phyloP scores from a whole-genome alignment of 495 filamentous ascomycete species.

The Penicillium canariense region DNA sequence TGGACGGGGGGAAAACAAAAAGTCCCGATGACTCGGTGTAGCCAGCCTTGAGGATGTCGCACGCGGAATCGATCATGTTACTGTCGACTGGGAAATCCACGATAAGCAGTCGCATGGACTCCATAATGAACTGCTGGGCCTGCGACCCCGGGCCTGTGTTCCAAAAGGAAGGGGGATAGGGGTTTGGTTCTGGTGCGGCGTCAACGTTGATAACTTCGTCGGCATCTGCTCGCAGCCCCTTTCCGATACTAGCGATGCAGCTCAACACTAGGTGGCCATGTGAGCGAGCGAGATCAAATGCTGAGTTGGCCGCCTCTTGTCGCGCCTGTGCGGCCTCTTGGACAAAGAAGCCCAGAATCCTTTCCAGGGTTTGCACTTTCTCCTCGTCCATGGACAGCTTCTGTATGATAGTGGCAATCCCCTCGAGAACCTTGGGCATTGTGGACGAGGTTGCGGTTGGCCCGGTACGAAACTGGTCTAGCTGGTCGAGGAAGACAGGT shows the following conservation, averaged over 20 bases:
- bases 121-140: conserved; percentile 60
- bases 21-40: conserved; percentile 74
- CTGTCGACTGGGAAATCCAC: conserved; percentile 57
- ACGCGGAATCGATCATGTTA: conserved; percentile 72
- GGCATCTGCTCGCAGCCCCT: conserved; percentile 69
- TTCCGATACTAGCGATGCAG: conserved; percentile 75
- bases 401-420: conserved; percentile 82
- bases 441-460: conserved; percentile 63
- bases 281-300: conserved; percentile 46
- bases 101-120: conserved; percentile 45
- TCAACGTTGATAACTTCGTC: conserved; percentile 69
- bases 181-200: conserved; percentile 32
- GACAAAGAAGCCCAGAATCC: conserved; percentile 62
- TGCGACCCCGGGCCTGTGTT: conserved; percentile 49
- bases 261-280: conserved; percentile 64
- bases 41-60: conserved; percentile 71
- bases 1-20: conserved; percentile 70
- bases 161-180: conserved; percentile 58
- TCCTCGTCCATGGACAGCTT: conserved; percentile 62
- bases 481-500: conserved; percentile 73
- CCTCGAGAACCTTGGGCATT: conserved; percentile 79
- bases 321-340: conserved; percentile 37
- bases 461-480: conserved; percentile 59
- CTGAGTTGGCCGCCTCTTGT: conserved; percentile 33
- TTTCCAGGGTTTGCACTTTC: conserved; percentile 59